These are phyloP conservation scores for Eragrostis tef DNA, from an alignment of 202 grass and related monocot genomes.

Conservation along the genomic window DNA sequence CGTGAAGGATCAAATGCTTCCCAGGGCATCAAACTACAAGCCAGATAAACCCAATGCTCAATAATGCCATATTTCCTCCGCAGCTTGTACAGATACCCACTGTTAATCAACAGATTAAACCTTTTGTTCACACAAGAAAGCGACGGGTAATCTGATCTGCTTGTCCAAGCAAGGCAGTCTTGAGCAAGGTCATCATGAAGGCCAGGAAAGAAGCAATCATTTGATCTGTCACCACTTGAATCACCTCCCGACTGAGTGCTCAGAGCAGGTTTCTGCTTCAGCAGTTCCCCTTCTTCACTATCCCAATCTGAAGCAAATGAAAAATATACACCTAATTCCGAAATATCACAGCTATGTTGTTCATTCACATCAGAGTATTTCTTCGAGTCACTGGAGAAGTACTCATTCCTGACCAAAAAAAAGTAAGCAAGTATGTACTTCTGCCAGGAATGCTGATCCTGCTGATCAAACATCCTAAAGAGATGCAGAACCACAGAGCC, in stretches of 20 bases:
- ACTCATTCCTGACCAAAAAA: conserved; percentile 62
- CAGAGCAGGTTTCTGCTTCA: conserved; percentile 48
- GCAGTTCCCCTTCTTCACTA: conserved; percentile 53
- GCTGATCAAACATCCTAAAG: conserved; percentile 58
- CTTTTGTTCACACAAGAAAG: conserved; percentile 80
- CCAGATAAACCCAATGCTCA: conserved; percentile 89
- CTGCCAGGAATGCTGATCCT: conserved; percentile 67
- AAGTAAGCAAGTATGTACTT: conserved; percentile 70
- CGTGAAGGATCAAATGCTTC: conserved; percentile 79
- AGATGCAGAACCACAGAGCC: conserved; percentile 65
- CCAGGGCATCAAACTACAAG: conserved; percentile 85
- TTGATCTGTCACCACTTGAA: conserved; percentile 62
- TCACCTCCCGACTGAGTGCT: conserved; percentile 51
- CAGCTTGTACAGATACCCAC: conserved; percentile 82
- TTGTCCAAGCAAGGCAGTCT: conserved; percentile 76
- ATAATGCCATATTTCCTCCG: conserved; percentile 67
- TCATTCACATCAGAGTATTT: conserved; percentile 43
- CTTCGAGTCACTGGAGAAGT: conserved; percentile 46
- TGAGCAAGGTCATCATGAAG: conserved; percentile 84
- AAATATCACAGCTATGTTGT: conserved; percentile 35
- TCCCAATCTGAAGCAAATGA: conserved; percentile 44
- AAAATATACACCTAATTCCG: conserved; percentile 44
- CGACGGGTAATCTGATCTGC: conserved; percentile 79
- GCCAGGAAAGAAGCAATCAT: conserved; percentile 70
- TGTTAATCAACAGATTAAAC: conserved; percentile 75